Evolutionary conservation across 2,329 filamentous ascomycete species (phyloP), one percentile per base, ranked within the genome.

Genomic region (Phyllosticta citribraziliensis): DNA sequence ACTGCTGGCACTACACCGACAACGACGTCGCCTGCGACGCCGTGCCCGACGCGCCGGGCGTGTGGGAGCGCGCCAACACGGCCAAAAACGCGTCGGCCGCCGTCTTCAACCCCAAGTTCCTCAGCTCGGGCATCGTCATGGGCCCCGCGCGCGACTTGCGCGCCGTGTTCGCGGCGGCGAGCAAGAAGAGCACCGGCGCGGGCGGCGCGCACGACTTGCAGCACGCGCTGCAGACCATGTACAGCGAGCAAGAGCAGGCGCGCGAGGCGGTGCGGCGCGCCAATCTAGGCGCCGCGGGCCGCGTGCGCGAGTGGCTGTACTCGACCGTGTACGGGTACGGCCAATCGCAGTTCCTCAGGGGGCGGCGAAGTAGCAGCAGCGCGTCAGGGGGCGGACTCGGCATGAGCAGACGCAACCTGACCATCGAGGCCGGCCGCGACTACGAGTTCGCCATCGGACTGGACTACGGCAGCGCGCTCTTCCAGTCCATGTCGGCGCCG

Each of bases 371-470:
- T 22, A 30, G 27, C 6, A 30, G 27, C 6, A 30, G 27, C 27
- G 27, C 5, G 40, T 56, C 35, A 60, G 52, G 24, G 52, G 52
- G 30, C 24, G 35, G 22, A 22, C 3, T 22, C 35, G 52, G 50
- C 35, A 60, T 10, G 53, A 35, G 52, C 10, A 52, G 51, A 35
- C 52, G 52, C 24, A 56, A 57, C 59, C 52, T 58, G 51, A 60
- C 67, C 14, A 67, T 76, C 1, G 67, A 74, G 22, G 63, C 70
- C 0, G 74, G 72, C 8, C 72, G 69, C 14, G 73, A 72, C 3
- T 78, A 80, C 65, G 80, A 83, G 58, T 82, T 75, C 60, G 76
- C 77, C 3, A 78, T 82, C 12, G 79, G 79, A 3, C 70, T 82
- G 8, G 80, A 83, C 67, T 82, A 80, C 65, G 73, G 77, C 55